Base-by-base conservation (phyloP, 2,329 filamentous ascomycete genomes). In the Alternaria solani region DNA sequence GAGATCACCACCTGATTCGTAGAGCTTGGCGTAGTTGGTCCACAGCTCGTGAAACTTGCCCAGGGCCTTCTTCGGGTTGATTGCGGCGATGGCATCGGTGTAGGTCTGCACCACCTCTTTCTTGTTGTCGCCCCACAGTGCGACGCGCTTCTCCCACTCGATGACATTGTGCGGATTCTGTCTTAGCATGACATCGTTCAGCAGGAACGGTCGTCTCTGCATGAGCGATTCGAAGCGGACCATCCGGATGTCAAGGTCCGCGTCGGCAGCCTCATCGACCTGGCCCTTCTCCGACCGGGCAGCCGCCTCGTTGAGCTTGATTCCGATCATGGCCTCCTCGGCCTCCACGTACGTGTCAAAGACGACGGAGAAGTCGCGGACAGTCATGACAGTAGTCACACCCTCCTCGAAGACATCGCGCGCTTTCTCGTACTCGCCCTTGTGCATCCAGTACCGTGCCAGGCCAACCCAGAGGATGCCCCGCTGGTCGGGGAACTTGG, bases 291-390 rank as follows among this genome's bases (percentile, higher is more conserved):
- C 90, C n/a, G 92, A 89, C 43, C 94, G 89, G 49, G 82, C 81
- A 7, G 93, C 91, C 1, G 94, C 94, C 55, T 91, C 87, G 70
- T 98, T 94, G 89, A 99, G 96, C 69, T 98, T 84, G 48, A 90
- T 90, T 14, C 92, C 90, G 65, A 98, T 97, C 68, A 98, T 90
- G 0, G 94, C 94, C 80, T 99, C 96, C 78, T 99, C 95, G 63
- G 97, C 97, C 79, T 99, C 95, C 32, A 92, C 90, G 74, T 98
- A 99, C 0, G 94, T 91, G 78, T 99, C 95, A 71, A 99, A 99
- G 46, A 98, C 90, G 56, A 98, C 87, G 1, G 94, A 96, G 75
- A 99, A 99, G 80, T 99, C 95, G 57, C 95, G 90, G 44, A 99
- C 94, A 2, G 95, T 99, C 94, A 98, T 98, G 64, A 97, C 96